A percentile compares a stretch with the other conserved stretches of the same genome.
phyloP scores from a whole-genome alignment of 192 early-diverging fungal species.

The Gigaspora rosea region DNA sequence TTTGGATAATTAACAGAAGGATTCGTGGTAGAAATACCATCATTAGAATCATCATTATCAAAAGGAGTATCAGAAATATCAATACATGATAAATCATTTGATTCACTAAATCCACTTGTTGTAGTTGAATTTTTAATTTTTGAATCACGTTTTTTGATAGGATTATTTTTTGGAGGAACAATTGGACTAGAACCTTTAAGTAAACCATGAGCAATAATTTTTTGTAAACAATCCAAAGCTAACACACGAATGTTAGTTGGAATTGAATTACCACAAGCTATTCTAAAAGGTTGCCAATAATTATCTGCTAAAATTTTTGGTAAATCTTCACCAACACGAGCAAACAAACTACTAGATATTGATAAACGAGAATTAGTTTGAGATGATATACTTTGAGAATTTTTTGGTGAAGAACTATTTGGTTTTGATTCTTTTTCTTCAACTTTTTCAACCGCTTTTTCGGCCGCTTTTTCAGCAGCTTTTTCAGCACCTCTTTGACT shows the following conservation, averaged over 20 bases:
- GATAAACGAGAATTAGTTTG: constrained; percentile 19
- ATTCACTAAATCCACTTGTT: constrained; percentile 41
- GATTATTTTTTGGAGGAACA: constrained; percentile 33
- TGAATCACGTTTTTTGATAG: constrained; percentile 33
- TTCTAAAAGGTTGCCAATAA: constrained; percentile 47
- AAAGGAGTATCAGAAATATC: constrained; percentile 39
- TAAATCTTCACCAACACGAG: constrained; percentile 41
- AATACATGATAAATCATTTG: constrained; percentile 42
- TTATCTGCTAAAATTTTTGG: constrained; percentile 42
- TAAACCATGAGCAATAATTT: constrained; percentile 47
- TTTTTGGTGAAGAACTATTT: neutral
- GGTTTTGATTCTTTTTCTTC: neutral
- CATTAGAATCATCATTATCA: constrained; percentile 41
- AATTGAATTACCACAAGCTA: constrained; percentile 42
- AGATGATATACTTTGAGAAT: constrained; percentile 29
- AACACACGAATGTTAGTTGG: constrained; percentile 42
- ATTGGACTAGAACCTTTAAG: constrained; percentile 38
- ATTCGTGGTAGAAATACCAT: constrained; percentile 29
- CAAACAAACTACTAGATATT: constrained; percentile 26
- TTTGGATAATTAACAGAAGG: constrained; percentile 42
- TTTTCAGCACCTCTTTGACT: neutral
- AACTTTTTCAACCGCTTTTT: constrained; percentile 1
- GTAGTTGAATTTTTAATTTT: constrained; percentile 35
- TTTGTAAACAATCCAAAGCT: constrained; percentile 46
- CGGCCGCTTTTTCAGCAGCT: neutral